Evolutionary conservation across 2,329 filamentous ascomycete species (phyloP).

Genomic region (Akanthomyces dipterigenus): DNA sequence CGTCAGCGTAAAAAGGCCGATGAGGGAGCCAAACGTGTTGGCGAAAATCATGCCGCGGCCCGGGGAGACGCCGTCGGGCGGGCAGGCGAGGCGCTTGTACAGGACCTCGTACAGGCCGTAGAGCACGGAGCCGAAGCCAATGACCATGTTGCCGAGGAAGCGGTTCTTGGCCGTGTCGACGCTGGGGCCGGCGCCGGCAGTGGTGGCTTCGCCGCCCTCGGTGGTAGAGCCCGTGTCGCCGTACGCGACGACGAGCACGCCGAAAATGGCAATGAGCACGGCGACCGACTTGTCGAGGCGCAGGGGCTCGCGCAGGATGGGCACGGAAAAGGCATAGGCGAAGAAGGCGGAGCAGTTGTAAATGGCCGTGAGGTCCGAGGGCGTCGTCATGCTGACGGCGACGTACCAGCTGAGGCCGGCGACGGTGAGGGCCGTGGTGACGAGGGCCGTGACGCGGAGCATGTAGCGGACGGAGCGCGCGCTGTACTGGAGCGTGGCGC

Average conservation of each 20-base stretch:
- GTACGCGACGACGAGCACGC: slow-evolving; percentile 92
- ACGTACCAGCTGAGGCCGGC: slow-evolving; percentile 94
- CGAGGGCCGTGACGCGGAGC: slow-evolving; percentile 67
- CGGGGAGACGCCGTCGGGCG: slow-evolving; percentile 78
- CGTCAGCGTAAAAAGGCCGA: slow-evolving; percentile 76
- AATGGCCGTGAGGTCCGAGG: slow-evolving; percentile 91
- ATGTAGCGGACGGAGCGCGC: slow-evolving; percentile 59
- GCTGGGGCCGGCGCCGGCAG: slow-evolving; percentile 17
- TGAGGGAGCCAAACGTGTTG: slow-evolving; percentile 82
- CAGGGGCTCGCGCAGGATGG: slow-evolving; percentile 77
- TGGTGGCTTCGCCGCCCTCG: slow-evolving; percentile 41
- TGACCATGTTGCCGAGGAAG: slow-evolving; percentile 81
- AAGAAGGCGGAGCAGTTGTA: slow-evolving; percentile 99
- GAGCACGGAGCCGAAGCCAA: slow-evolving; percentile 81
- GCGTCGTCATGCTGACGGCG: slow-evolving; percentile 86
- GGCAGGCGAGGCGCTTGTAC: slow-evolving; percentile 90
- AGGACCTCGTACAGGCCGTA: slow-evolving; percentile 97
- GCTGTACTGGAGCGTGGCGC: slow-evolving; percentile 28
- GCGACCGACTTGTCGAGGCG: slow-evolving; percentile 79
- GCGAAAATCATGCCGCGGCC: slow-evolving; percentile 94
- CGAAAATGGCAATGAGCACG: slow-evolving; percentile 78
- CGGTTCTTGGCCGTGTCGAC: slow-evolving; percentile 51
- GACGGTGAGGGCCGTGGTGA: slow-evolving; percentile 81
- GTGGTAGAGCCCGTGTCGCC: slow-evolving; percentile 57
- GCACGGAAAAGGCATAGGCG: slow-evolving; percentile 93